Conservation (phyloP, 768 basidiomycete species). For the Lepiota venenata region DNA sequence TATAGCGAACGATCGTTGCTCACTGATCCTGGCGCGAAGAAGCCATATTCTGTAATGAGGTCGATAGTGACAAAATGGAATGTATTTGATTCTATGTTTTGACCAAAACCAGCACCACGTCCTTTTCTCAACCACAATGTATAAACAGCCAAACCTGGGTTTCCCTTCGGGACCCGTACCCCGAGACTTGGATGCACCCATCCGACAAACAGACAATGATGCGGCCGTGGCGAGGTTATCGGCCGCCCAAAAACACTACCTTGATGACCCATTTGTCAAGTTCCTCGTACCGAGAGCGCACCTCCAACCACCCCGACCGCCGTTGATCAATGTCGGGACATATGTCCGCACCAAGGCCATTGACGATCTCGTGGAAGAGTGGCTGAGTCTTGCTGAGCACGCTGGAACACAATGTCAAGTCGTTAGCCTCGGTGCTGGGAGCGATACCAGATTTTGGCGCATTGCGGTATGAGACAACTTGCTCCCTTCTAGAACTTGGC, state of each 20-base stretch:
- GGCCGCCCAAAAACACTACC: slow-evolving; percentile 79
- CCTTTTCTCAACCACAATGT: background rate
- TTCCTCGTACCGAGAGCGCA: slow-evolving; percentile 67
- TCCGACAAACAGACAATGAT: slow-evolving; percentile 80
- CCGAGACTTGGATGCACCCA: slow-evolving; percentile 52
- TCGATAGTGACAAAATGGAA: no score
- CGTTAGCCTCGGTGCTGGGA: slow-evolving; percentile 93
- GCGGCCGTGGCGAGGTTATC: slow-evolving; percentile 83
- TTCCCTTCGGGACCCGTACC: slow-evolving; percentile 8
- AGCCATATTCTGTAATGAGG: no score
- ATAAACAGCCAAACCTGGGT: background rate
- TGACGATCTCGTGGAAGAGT: slow-evolving; percentile 69
- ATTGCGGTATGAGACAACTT: slow-evolving; percentile 47
- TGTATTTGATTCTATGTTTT: background rate
- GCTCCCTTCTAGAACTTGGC: no score
- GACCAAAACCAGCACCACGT: background rate
- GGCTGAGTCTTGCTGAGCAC: slow-evolving; percentile 45
- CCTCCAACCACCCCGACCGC: slow-evolving; percentile 62
- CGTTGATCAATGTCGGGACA: slow-evolving; percentile 94
- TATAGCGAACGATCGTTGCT: no score
- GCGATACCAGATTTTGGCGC: slow-evolving; percentile 95
- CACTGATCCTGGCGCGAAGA: no score
- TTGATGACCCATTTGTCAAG: slow-evolving; percentile 71
- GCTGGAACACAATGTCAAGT: slow-evolving; percentile 68
- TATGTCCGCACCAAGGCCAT: slow-evolving; percentile 80